A percentile compares a stretch with the other conserved stretches of the same genome.
These are phyloP conservation scores for Mycena kentingensis DNA, from an alignment of 768 basidiomycete species.

Conservation along the genomic window DNA sequence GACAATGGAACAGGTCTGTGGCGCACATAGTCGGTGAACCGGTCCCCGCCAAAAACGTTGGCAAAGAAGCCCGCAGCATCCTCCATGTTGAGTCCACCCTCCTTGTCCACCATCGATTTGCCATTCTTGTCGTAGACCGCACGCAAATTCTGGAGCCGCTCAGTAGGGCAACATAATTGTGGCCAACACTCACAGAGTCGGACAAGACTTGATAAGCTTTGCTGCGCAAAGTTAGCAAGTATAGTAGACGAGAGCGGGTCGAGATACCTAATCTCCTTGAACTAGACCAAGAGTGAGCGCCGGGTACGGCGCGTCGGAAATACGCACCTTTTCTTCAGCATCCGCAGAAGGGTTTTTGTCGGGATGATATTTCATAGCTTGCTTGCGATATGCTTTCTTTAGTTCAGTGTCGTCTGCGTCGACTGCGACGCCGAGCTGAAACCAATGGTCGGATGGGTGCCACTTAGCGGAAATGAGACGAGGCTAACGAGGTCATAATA, in stretches of 20 bases:
- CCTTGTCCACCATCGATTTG: constrained; percentile 83
- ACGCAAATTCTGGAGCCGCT: constrained; percentile 62
- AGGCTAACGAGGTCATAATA: constrained; percentile 80
- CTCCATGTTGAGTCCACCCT: constrained; percentile 77
- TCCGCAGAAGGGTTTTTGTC: constrained; percentile 94
- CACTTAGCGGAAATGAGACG: neutral
- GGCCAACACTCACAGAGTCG: constrained; percentile 62
- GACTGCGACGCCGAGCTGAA: constrained; percentile 66
- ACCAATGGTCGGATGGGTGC: constrained; percentile 5
- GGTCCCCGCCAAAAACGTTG: constrained; percentile 93
- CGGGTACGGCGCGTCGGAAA: neutral
- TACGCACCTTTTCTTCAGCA: constrained; percentile 73
- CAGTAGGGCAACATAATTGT: constrained; percentile 3
- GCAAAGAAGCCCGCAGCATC: constrained; percentile 96
- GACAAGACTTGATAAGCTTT: constrained; percentile 95
- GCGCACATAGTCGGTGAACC: constrained; percentile 85
- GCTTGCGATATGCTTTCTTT: constrained; percentile 94
- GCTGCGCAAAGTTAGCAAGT: constrained; percentile 39
- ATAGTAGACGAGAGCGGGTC: neutral
- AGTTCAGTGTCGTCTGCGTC: constrained; percentile 79
- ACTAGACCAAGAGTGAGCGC: constrained; percentile 35
- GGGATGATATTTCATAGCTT: constrained; percentile 95
- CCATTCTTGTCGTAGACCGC: constrained; percentile 96
- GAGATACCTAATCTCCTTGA: constrained; percentile 89
- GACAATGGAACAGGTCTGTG: neutral